A percentile compares a stretch with the other conserved stretches of the same genome.
These are phyloP conservation scores for Scutellaria galericulata DNA, from an alignment of 257 asterid species.

Conservation along the genomic window DNA sequence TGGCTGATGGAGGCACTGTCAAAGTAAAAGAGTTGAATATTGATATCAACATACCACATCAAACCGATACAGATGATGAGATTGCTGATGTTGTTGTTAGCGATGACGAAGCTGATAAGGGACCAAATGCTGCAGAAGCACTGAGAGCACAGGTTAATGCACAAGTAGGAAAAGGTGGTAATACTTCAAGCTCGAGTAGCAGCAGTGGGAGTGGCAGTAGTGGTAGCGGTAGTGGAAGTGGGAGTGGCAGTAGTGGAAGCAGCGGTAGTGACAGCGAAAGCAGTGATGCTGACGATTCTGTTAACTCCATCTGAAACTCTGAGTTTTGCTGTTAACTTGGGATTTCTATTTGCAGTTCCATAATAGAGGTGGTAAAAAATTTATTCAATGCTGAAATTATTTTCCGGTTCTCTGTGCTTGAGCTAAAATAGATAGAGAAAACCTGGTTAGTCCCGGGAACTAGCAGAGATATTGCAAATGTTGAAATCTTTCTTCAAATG, in stretches of 20 bases:
- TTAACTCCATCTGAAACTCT: slow-evolving; percentile 55
- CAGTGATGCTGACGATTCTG: slow-evolving; percentile 77
- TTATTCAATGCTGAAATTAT: neutral
- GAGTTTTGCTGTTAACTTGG: neutral
- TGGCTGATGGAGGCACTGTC: slow-evolving; percentile 45
- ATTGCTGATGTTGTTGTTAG: slow-evolving; percentile 87
- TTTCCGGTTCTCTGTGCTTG: neutral
- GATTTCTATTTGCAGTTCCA: neutral
- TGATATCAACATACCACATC: slow-evolving; percentile 85
- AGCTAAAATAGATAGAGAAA: neutral
- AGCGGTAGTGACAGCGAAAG: slow-evolving; percentile 76
- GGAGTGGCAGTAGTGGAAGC: slow-evolving; percentile 65
- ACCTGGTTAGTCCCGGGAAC: neutral
- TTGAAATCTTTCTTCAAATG: neutral
- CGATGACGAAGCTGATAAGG: slow-evolving; percentile 75
- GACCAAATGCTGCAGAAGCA: slow-evolving; percentile 92
- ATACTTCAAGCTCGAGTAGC: slow-evolving; percentile 66
- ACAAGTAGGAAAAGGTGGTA: slow-evolving; percentile 46
- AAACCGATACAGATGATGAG: slow-evolving; percentile 77
- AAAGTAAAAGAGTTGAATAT: slow-evolving; percentile 65
- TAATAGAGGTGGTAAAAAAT: neutral
- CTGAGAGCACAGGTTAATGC: slow-evolving; percentile 80
- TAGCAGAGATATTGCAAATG: neutral
- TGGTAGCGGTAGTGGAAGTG: slow-evolving; percentile 60
- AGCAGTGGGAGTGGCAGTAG: slow-evolving; percentile 66